Conservation (phyloP, 768 basidiomycete species). For the Serpula lacrymans region DNA sequence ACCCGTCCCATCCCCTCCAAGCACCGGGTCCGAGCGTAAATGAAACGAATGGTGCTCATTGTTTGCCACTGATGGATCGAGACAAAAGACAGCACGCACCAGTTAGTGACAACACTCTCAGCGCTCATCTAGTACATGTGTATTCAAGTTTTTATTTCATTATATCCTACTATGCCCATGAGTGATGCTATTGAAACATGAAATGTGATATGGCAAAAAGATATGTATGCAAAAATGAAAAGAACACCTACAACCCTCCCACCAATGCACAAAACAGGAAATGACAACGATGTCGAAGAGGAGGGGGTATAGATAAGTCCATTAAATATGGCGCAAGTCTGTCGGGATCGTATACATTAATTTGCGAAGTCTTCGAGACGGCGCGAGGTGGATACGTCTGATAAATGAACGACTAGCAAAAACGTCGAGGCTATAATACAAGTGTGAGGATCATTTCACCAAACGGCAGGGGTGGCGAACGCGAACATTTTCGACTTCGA, state of each 20-base stretch:
- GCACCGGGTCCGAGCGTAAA: too few relatives aligned
- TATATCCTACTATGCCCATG: slow-evolving; percentile 33
- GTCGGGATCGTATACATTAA: slow-evolving; percentile 16
- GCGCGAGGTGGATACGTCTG: slow-evolving; percentile 1
- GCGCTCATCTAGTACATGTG: too few relatives aligned
- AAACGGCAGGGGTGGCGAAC: slow-evolving; percentile 55
- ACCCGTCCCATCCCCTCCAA: too few relatives aligned
- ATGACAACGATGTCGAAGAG: too few relatives aligned
- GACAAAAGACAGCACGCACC: too few relatives aligned
- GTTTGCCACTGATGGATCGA: too few relatives aligned
- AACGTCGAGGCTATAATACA: slow-evolving; percentile 20
- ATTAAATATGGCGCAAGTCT: slow-evolving; percentile 22
- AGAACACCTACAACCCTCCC: slow-evolving; percentile 13
- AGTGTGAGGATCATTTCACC: too few relatives aligned
- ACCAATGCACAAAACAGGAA: too few relatives aligned
- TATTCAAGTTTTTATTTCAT: too few relatives aligned
- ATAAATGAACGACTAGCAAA: slow-evolving; percentile 15
- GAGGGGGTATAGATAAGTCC: slow-evolving; percentile 30
- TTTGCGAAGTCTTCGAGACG: slow-evolving; percentile 29
- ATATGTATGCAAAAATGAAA: slow-evolving; percentile 17
- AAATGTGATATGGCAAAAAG: slow-evolving; percentile 22
- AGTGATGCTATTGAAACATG: slow-evolving; percentile 33
- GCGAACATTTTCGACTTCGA: slow-evolving; percentile 62
- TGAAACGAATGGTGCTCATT: too few relatives aligned
- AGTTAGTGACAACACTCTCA: too few relatives aligned